phyloP scores from a whole-genome alignment of 1,284 basidiomycete genomes.

The Trichosporon inkin region DNA sequence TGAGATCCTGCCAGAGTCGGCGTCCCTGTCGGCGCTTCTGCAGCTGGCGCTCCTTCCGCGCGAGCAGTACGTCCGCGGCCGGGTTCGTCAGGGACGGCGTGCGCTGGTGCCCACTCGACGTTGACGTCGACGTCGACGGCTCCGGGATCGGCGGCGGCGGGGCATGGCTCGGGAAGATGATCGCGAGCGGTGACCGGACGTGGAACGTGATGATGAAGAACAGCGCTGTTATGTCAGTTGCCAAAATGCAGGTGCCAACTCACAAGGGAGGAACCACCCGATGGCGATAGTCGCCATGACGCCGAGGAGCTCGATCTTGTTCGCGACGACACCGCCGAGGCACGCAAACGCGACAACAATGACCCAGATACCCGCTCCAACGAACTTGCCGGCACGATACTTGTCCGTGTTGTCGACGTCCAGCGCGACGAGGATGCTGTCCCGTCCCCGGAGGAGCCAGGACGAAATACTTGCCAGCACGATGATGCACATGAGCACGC shows the following conservation, averaged over 20 bases:
- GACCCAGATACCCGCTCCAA: conserved; percentile 44
- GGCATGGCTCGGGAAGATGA: conserved; percentile 41
- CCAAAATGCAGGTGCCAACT: conserved; percentile 12
- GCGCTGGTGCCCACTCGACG: conserved; percentile 23
- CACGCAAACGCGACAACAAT: conserved; percentile 37
- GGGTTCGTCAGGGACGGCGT: conserved; percentile 38
- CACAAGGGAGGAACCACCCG: conserved; percentile 50
- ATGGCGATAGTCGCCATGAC: conserved; percentile 43
- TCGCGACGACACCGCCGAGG: conserved; percentile 40
- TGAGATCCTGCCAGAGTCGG: conserved; percentile 51
- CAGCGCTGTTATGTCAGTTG: conserved; percentile 32
- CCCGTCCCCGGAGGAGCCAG: conserved; percentile 47
- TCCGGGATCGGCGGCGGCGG: conserved; percentile 13
- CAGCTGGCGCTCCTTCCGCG: conserved; percentile 50
- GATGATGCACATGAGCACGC: conserved; percentile 41
- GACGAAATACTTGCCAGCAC: conserved; percentile 37
- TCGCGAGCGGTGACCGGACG: conserved; percentile 49
- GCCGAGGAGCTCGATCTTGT: conserved; percentile 46
- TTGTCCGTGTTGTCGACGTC: conserved; percentile 42
- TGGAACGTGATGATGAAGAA: conserved; percentile 53
- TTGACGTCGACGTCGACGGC: background rate
- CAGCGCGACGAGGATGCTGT: conserved; percentile 39
- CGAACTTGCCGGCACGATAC: conserved; percentile 40
- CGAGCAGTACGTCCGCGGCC: conserved; percentile 46
- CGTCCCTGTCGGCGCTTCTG: conserved; percentile 49